Evolutionary conservation across 2,329 filamentous ascomycete species (phyloP).

Genomic region (Sphaerulina musiva): DNA sequence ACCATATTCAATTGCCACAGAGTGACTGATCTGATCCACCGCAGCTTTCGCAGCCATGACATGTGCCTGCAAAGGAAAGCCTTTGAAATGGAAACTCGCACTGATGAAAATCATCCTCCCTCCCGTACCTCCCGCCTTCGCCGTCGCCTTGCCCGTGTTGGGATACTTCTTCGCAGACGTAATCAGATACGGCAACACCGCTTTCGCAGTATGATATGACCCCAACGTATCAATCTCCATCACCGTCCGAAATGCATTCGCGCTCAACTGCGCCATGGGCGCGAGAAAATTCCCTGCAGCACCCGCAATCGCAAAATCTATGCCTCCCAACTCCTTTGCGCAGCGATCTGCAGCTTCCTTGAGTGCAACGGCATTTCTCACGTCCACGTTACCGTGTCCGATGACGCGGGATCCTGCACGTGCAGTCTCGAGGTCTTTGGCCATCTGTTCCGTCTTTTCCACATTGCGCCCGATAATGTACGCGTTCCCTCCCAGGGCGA

Average conservation of each 20-base stretch:
- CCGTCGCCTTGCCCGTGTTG: constrained; percentile 48
- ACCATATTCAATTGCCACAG: constrained; percentile 80
- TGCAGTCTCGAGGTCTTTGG: constrained; percentile 73
- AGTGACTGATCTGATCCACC: constrained; percentile 75
- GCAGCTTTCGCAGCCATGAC: constrained; percentile 88
- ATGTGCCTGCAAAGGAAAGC: constrained; percentile 77
- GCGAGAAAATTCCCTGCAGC: constrained; percentile 94
- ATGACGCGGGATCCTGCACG: constrained; percentile 76
- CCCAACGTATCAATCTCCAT: constrained; percentile 95
- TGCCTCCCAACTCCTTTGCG: constrained; percentile 72
- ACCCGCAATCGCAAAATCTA: constrained; percentile 91
- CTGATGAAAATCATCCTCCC: constrained; percentile 86
- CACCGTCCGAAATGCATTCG: constrained; percentile 90
- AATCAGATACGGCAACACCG: constrained; percentile 74
- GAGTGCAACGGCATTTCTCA: constrained; percentile 60
- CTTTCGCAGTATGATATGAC: constrained; percentile 91
- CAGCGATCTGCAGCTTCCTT: constrained; percentile 71
- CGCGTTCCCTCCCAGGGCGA: constrained; percentile 84
- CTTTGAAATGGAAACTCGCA: constrained; percentile 85
- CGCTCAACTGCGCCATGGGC: constrained; percentile 69
- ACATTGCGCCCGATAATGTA: constrained; percentile 88
- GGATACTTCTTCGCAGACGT: constrained; percentile 61
- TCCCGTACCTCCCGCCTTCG: constrained; percentile 46
- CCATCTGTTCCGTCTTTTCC: constrained; percentile 76
- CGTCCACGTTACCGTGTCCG: constrained; percentile 68